A percentile compares a stretch with the other conserved stretches of the same genome.
phyloP scores from a whole-genome alignment of 495 filamentous ascomycete genomes.

The Daldinia bambusicola region DNA sequence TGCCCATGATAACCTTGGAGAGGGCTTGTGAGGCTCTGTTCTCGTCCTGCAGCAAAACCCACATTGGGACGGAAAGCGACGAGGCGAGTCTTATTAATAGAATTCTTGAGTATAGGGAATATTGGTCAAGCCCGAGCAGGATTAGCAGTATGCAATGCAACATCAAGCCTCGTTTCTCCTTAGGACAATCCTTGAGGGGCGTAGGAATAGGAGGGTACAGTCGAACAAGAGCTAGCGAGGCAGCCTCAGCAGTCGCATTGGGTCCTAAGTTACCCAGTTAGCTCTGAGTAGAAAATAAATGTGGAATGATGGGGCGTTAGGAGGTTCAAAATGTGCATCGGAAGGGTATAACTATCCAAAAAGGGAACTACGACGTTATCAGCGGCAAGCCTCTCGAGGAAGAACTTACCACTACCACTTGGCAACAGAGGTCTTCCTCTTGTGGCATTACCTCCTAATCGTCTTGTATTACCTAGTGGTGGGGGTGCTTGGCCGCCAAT shows the following conservation, averaged over 20 bases:
- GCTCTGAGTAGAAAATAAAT: slow-evolving; percentile 4
- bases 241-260: slow-evolving; percentile 46
- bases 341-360: neutral
- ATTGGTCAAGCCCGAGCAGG: slow-evolving; percentile 82
- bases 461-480: slow-evolving; percentile 41
- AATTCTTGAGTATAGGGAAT: slow-evolving; percentile 78
- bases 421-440: slow-evolving; percentile 39
- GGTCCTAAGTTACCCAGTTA: slow-evolving; percentile 43
- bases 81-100: slow-evolving; percentile 75
- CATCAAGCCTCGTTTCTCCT: slow-evolving; percentile 59
- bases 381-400: slow-evolving; percentile 31
- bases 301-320: neutral
- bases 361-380: slow-evolving; percentile 14
- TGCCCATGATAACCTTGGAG: slow-evolving; percentile 74
- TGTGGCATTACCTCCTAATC: slow-evolving; percentile 28
- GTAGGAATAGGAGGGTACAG: slow-evolving; percentile 60
- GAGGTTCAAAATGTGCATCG: neutral
- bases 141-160: slow-evolving; percentile 74
- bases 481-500: slow-evolving; percentile 25
- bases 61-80: slow-evolving; percentile 71
- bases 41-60: slow-evolving; percentile 76
- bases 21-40: slow-evolving; percentile 77
- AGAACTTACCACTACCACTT: slow-evolving; percentile 49
- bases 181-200: slow-evolving; percentile 51
- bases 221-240: slow-evolving; percentile 51